These are phyloP conservation scores for Colletotrichum coccodes DNA, from an alignment of 2,329 filamentous ascomycete species.

Conservation along the genomic window DNA sequence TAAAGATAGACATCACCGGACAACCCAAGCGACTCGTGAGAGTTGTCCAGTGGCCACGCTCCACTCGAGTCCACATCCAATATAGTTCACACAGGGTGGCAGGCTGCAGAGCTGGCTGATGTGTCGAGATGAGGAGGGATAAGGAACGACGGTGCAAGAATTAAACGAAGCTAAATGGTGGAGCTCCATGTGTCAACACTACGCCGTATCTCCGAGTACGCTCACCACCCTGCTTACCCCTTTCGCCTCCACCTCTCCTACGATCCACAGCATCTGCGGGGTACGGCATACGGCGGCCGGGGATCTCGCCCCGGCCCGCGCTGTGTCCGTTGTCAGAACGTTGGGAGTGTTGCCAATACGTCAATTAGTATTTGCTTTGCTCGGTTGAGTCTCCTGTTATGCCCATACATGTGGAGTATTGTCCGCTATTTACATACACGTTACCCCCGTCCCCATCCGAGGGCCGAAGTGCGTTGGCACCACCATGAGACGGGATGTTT, in stretches of 20 bases:
- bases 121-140: slow-evolving; percentile 5
- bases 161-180: slow-evolving; percentile 25
- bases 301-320: slow-evolving; percentile 18
- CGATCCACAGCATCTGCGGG: slow-evolving; percentile 15
- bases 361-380: neutral
- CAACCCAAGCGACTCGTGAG: neutral
- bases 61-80: slow-evolving; percentile 2
- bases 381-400: neutral
- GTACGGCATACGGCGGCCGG: slow-evolving; percentile 9
- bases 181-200: slow-evolving; percentile 21
- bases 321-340: neutral
- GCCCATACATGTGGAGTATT: neutral
- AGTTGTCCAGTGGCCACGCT: neutral
- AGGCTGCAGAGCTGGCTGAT: neutral
- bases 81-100: slow-evolving; percentile 5
- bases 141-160: slow-evolving; percentile 9
- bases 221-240: slow-evolving; percentile 1
- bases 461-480: neutral
- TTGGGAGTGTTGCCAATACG: slow-evolving; percentile 1
- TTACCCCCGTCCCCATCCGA: slow-evolving; percentile 2
- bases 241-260: slow-evolving; percentile 16
- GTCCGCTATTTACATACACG: neutral
- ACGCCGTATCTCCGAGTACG: slow-evolving; percentile 26
- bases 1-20: slow-evolving; percentile 18
- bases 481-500: neutral